Evolutionary conservation across 495 filamentous ascomycete species (phyloP), one percentile per base, ranked within the genome.

Genomic region (Extremus antarcticus): DNA sequence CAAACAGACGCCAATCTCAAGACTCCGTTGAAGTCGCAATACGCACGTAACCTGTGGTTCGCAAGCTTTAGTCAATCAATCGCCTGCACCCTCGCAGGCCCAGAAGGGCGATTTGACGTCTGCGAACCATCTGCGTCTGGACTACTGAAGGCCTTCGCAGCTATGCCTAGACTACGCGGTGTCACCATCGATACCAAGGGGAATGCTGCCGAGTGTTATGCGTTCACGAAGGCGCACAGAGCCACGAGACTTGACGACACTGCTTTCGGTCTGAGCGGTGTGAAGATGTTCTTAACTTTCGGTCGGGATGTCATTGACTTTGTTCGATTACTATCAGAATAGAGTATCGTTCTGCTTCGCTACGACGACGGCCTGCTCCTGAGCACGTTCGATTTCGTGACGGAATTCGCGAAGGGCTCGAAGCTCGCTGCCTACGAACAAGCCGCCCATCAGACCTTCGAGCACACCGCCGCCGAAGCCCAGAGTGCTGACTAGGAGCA

Each of bases 331-430:
- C n/a, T 35, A 35, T 35, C 29, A 35, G 29, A 35, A 45, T 45
- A 45, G 8, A 8, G 7, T 3, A 45, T 45, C 4, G 41, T n/a
- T 21, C 17, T 45, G 41, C 19, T 21, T 45, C 7, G 41, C 41
- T 45, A n/a, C 19, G 41, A 35, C 29, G 4, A 35, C 41, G 4
- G 41, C 41, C 7, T 21, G 41, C 58, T 55, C 65, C 57, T 69
- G 80, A 32, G 84, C 84, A 70, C 85, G 92, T 49, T 71, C 70
- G 15, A 98, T 83, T 72, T 98, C 94, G 85, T 89, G 95, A 63
- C 92, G 82, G 70, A 96, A 97, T 71, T 97, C 92, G 61, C 81
- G 85, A n/a, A 98, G 70, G 15, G 87, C 82, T 56, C 88, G 74
- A 55, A 95, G 58, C 71, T 98, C 92, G 60, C 79, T 80, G 13